phyloP scores from a whole-genome alignment of 2,329 filamentous ascomycete genomes.

The Penicillium expansum region DNA sequence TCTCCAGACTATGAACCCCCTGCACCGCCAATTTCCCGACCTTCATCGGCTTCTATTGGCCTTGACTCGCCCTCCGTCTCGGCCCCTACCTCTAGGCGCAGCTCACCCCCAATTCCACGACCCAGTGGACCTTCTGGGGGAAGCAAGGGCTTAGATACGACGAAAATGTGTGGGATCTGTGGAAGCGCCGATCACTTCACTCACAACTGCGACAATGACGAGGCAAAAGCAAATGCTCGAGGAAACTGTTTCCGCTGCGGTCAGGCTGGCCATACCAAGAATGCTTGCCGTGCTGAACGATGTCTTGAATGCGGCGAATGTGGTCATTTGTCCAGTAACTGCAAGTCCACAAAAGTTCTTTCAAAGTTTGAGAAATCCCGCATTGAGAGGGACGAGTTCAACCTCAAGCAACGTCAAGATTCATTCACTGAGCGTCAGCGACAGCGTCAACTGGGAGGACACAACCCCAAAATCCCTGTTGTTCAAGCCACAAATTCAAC shows the following conservation, averaged over 20 bases:
- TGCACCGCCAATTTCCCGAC: constrained; percentile 29
- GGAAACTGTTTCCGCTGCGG: constrained; percentile 47
- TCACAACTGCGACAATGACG: constrained; percentile 46
- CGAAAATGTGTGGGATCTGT: constrained; percentile 44
- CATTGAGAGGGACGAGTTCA: constrained; percentile 39
- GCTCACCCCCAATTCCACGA: constrained; percentile 23
- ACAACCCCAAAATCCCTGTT: constrained; percentile 46
- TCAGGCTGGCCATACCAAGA: constrained; percentile 37
- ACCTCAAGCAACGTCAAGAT: constrained; percentile 34
- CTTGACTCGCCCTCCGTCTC: constrained; percentile 19
- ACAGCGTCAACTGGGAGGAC: constrained; percentile 43
- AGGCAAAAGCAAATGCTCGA: constrained; percentile 38
- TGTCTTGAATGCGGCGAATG: constrained; percentile 46
- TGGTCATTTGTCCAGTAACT: constrained; percentile 40
- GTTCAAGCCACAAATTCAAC: constrained; percentile 32
- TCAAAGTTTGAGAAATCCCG: constrained; percentile 36
- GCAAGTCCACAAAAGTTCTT: constrained; percentile 35
- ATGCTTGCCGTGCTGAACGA: constrained; percentile 40
- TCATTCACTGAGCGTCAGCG: constrained; percentile 39
- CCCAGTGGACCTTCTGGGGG: constrained; percentile 45
- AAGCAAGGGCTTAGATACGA: constrained; percentile 43
- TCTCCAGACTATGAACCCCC: constrained; percentile 20
- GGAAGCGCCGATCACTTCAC: constrained; percentile 47
- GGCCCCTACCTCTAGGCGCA: constrained; percentile 26
- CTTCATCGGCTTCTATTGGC: constrained; percentile 29